These are phyloP conservation scores for Pulveroboletus frians DNA, from an alignment of 768 basidiomycete genomes.

Conservation along the genomic window DNA sequence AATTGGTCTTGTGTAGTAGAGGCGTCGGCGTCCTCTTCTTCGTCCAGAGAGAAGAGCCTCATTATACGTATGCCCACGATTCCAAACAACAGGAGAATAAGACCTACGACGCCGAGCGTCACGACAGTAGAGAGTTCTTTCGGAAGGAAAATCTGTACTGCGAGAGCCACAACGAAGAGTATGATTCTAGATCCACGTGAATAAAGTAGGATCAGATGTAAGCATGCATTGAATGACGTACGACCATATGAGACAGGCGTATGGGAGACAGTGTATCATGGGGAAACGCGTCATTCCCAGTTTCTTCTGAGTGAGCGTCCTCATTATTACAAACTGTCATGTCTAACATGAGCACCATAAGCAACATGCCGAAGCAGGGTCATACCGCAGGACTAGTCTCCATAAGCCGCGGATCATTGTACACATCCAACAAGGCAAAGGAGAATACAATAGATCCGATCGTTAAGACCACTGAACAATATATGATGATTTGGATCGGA, in stretches of 20 bases:
- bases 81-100: slow-evolving; percentile 1
- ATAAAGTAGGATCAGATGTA: not conserved
- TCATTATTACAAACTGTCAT: not conserved
- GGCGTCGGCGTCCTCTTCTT: not conserved
- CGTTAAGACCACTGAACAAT: not conserved
- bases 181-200: not conserved
- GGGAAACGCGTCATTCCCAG: not conserved
- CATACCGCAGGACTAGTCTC: not conserved
- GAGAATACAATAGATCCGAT: not conserved
- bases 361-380: not conserved
- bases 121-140: not conserved
- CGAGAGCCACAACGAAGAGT: not conserved
- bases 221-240: not conserved
- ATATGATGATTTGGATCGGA: not conserved
- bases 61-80: not conserved
- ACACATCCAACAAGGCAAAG: not conserved
- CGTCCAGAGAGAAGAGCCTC: not conserved
- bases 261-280: not conserved
- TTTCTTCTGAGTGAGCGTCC: not conserved
- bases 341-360: not conserved
- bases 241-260: not conserved
- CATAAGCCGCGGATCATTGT: not conserved
- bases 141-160: not conserved
- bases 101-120: not conserved
- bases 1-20: not conserved